A percentile compares a stretch with the other conserved stretches of the same genome.
phyloP scores from a whole-genome alignment of 2,329 filamentous ascomycete species.

The Aotearoamyces nothofagi region DNA sequence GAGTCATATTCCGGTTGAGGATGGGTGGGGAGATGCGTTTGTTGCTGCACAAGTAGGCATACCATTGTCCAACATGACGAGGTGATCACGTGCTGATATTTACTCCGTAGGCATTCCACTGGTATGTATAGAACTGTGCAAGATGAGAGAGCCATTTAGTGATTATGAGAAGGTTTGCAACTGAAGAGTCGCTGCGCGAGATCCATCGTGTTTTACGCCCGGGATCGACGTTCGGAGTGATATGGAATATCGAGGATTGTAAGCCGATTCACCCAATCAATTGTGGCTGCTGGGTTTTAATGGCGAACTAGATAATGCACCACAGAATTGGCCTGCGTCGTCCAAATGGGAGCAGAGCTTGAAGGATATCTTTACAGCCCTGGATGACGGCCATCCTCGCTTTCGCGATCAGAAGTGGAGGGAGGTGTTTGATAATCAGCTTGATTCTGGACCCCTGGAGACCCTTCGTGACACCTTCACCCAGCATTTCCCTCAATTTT shows the following conservation, averaged over 20 bases:
- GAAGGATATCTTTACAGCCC: conserved; percentile 40
- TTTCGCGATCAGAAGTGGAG: conserved; percentile 54
- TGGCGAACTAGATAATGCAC: conserved; percentile 42
- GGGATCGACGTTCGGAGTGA: conserved; percentile 43
- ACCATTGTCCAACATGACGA: background rate
- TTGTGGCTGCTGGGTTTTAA: conserved; percentile 3
- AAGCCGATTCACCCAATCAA: conserved; percentile 15
- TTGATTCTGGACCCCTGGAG: conserved; percentile 31
- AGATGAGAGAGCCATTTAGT: background rate
- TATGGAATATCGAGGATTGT: conserved; percentile 67
- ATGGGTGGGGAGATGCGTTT: conserved; percentile 47
- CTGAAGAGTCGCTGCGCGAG: conserved; percentile 41
- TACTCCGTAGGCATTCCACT: conserved; percentile 29
- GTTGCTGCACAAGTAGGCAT: conserved; percentile 51
- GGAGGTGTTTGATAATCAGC: conserved; percentile 45
- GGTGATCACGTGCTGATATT: conserved; percentile 6
- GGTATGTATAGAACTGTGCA: conserved; percentile 9
- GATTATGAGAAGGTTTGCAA: conserved; percentile 45
- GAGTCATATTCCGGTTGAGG: conserved; percentile 35
- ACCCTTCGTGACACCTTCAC: conserved; percentile 28
- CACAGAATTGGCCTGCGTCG: conserved; percentile 34
- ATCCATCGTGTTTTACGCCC: conserved; percentile 52
- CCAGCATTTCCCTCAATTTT: conserved; percentile 32
- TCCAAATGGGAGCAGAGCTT: conserved; percentile 47
- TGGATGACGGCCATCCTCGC: conserved; percentile 42